Conservation (phyloP, 805 yeast genomes). For the Starmera quercuum region DNA sequence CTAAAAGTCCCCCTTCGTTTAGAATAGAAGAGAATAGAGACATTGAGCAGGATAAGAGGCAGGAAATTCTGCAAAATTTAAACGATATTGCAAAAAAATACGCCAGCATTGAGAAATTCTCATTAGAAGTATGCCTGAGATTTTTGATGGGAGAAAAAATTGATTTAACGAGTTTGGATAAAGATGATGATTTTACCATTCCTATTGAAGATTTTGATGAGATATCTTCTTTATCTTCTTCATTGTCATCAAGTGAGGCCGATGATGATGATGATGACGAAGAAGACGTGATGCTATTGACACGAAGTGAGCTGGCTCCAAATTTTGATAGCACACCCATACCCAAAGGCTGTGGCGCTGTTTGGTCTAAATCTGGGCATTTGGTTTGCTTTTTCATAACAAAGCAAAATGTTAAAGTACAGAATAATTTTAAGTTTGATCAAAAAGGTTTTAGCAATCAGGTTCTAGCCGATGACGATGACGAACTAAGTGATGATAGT, state of each 20-base stretch:
- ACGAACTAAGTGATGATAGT: constrained; percentile 42
- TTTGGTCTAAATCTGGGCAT: constrained; percentile 75
- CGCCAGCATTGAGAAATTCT: constrained; percentile 50
- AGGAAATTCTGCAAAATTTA: constrained; percentile 44
- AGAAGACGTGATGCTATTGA: constrained; percentile 19
- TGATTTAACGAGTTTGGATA: constrained; percentile 29
- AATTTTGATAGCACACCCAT: constrained; percentile 76
- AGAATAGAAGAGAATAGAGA: constrained; percentile 77
- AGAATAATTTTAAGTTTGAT: constrained; percentile 39
- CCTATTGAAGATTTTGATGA: constrained; percentile 28
- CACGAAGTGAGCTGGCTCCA: constrained; percentile 15
- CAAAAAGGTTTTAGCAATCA: constrained; percentile 44
- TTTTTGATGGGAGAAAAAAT: constrained; percentile 76
- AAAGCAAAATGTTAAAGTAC: constrained; percentile 34
- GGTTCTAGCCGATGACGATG: constrained; percentile 12
- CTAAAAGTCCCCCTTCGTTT: constrained; percentile 51
- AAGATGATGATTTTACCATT: constrained; percentile 27
- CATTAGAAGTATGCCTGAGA: constrained; percentile 75
- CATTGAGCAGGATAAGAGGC: constrained; percentile 38
- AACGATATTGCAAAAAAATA: constrained; percentile 48
- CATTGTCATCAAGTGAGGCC: constrained; percentile 12
- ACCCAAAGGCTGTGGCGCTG: constrained; percentile 91
- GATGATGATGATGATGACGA: constrained; percentile 25
- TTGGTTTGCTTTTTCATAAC: constrained; percentile 78
- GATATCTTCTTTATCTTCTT: constrained; percentile 14